Evolutionary conservation across 768 basidiomycete genomes (phyloP), one percentile per base, ranked within the genome.

Genomic region (Phlebiopsis flavidoalba): DNA sequence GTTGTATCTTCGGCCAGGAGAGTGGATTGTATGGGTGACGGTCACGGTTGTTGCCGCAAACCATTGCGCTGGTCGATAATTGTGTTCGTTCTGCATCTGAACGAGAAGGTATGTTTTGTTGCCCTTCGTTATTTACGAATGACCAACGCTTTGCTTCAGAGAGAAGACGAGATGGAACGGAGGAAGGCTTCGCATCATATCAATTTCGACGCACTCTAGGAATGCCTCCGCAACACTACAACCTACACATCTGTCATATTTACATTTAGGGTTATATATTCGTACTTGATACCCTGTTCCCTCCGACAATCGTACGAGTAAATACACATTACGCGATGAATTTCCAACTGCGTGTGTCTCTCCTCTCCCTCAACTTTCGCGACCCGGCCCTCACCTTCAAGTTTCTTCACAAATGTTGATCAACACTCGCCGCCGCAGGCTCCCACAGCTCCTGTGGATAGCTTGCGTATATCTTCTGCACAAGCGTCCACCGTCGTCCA

Each of bases 11-110:
- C 77, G 94, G 33, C 97, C 97, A 2, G 97, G 97, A 17, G 90
- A 93, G 68, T 99, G 95, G 95, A 94, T 98, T 62, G 93, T 94
- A 1, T 95, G 89, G 92, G 97, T 99, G 14, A 95, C 90, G n/a
- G 74, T 93, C 45, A 92, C 91, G 0, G 88, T 96, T 0, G 76
- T 96, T 8, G 84, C 81, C 3, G 84, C 88, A 12, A n/a, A 92
- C 88, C 54, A 68, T 83, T 10, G 67, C 93, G 48, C 74, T 99
- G 48, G 93, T n/a, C 89, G 0, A 75, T 86, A 8, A 91, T 96
- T 56, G 93, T 96, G 45, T 80, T 95, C 37, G 83, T 92, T 49
- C 71, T 99, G 69, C 94, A 96, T 78, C 69, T 94, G 67, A 93
- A 87, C 66, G 97, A 99, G 72, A 96, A 96, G 87, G 93, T 91